phyloP scores from a whole-genome alignment of 805 yeast species.

The Kodamaea laetipori region DNA sequence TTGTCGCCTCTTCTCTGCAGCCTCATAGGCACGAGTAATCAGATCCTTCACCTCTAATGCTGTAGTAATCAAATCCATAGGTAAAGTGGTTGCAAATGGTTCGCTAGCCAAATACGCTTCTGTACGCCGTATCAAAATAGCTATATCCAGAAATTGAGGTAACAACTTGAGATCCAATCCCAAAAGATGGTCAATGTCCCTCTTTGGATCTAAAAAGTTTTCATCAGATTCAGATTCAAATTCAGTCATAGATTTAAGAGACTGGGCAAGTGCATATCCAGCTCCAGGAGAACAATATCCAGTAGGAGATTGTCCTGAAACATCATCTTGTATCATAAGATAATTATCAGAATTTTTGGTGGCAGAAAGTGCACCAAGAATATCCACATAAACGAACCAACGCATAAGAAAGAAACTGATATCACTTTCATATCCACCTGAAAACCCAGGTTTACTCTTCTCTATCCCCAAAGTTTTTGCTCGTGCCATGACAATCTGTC shows the following conservation, averaged over 20 bases:
- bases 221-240: constrained; percentile 15
- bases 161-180: constrained; percentile 69
- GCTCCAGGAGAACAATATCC: not conserved
- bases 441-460: constrained; percentile 16
- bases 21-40: constrained; percentile 22
- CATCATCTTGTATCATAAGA: constrained; percentile 25
- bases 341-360: constrained; percentile 41
- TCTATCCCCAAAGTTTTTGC: constrained; percentile 15
- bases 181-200: constrained; percentile 58
- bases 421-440: constrained; percentile 31
- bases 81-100: constrained; percentile 13
- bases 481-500: constrained; percentile 60
- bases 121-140: constrained; percentile 32
- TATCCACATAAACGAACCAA: constrained; percentile 71
- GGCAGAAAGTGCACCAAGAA: constrained; percentile 62
- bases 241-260: constrained; percentile 13
- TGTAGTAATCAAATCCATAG: constrained; percentile 25
- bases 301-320: not conserved
- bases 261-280: constrained; percentile 17
- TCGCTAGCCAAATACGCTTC: constrained; percentile 20
- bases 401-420: constrained; percentile 58
- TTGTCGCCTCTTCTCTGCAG: constrained; percentile 32
- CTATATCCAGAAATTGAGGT: constrained; percentile 57
- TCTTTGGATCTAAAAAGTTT: constrained; percentile 26
- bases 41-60: constrained; percentile 42